A percentile compares a stretch with the other conserved stretches of the same genome.
Conservation (phyloP, 805 yeast species). For the Alloascoidea africana region DNA sequence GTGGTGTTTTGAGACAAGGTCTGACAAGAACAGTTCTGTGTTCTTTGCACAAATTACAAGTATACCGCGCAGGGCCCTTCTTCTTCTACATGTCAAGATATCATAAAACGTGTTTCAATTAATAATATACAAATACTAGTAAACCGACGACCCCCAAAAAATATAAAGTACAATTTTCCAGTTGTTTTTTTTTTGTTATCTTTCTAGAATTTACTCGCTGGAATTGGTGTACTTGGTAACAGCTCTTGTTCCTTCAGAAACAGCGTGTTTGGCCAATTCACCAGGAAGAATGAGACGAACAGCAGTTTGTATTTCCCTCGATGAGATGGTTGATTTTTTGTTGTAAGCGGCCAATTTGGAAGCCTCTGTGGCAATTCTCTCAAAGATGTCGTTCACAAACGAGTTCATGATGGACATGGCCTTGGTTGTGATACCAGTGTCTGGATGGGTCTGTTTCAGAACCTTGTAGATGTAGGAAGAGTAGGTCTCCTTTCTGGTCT, state of each 20-base stretch:
- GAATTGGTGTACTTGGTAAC: conserved; percentile 86
- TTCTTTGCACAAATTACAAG: too few relatives aligned
- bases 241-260: conserved; percentile 97
- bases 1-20: too few relatives aligned
- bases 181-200: background rate
- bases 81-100: too few relatives aligned
- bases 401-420: conserved; percentile 99
- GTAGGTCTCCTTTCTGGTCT: conserved; percentile 96
- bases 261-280: conserved; percentile 97
- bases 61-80: too few relatives aligned
- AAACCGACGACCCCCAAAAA: too few relatives aligned
- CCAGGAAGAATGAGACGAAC: conserved; percentile 97
- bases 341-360: conserved; percentile 97
- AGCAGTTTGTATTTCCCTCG: conserved; percentile 98
- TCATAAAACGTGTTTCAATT: too few relatives aligned
- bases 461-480: conserved; percentile 97
- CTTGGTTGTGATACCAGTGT: conserved; percentile 97
- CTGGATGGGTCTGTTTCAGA: conserved; percentile 97
- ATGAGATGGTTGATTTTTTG: conserved; percentile 95
- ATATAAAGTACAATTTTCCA: too few relatives aligned
- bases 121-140: too few relatives aligned
- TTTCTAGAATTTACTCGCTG: background rate
- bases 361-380: conserved; percentile 96
- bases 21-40: too few relatives aligned
- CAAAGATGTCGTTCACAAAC: conserved; percentile 93